These are phyloP conservation scores for Boletus subcaerulescens DNA, from an alignment of 768 basidiomycete genomes.

Conservation along the genomic window DNA sequence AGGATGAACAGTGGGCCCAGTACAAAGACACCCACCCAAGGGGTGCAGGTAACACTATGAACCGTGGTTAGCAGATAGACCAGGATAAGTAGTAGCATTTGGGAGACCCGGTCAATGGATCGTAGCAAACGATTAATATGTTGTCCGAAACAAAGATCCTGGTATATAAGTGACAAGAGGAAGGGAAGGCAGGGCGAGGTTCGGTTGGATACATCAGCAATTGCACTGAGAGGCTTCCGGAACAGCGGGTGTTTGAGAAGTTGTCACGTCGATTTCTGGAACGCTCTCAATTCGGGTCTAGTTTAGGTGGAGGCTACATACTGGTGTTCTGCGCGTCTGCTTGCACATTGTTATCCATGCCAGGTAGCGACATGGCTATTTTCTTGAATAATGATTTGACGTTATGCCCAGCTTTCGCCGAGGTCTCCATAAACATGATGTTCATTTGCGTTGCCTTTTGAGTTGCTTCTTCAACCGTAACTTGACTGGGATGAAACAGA, in stretches of 20 bases:
- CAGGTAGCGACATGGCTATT: conserved; percentile 96
- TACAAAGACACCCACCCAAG: conserved; percentile 83
- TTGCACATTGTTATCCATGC: conserved; percentile 84
- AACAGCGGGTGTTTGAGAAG: conserved; percentile 60
- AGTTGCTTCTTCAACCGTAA: conserved; percentile 97
- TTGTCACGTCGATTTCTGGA: conserved; percentile 90
- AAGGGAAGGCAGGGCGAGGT: neutral
- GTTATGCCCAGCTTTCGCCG: conserved; percentile 98
- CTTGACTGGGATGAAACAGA: conserved; percentile 64
- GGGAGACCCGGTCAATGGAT: conserved; percentile 5
- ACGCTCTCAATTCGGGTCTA: neutral
- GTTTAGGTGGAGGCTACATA: conserved; percentile 22
- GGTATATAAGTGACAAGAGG: conserved; percentile 25
- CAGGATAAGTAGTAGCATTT: conserved; percentile 8
- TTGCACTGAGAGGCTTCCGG: conserved; percentile 87
- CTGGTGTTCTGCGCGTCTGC: conserved; percentile 52
- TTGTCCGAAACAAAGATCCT: conserved; percentile 25
- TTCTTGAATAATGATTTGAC: conserved; percentile 99
- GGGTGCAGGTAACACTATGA: conserved; percentile 98
- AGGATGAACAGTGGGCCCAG: conserved; percentile 89
- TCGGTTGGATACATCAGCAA: conserved; percentile 47
- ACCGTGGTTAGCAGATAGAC: conserved; percentile 55
- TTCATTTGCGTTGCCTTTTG: conserved; percentile 84
- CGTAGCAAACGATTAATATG: conserved; percentile 18
- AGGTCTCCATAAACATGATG: conserved; percentile 99